Conservation (phyloP, 192 early-diverging fungal genomes). For the Entomortierella chlamydospora region DNA sequence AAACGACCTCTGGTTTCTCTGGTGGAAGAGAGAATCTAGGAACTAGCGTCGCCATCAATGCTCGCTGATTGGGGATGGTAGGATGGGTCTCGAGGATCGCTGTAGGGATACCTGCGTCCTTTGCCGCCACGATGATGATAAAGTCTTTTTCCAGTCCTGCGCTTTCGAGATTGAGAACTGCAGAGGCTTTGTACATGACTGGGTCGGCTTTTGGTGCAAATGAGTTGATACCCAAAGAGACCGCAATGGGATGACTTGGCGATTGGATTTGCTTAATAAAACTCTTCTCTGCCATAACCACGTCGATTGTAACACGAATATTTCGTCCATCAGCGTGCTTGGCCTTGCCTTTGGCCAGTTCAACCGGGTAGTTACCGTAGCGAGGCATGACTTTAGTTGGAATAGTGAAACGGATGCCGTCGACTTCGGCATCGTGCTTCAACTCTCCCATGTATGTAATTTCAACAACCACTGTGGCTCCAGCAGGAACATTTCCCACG, state of each 20-base stretch:
- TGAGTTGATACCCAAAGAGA: slow-evolving; percentile 27
- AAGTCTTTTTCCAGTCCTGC: slow-evolving; percentile 29
- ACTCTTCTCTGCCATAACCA: slow-evolving; percentile 30
- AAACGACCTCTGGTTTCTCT: slow-evolving; percentile 23
- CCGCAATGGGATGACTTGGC: slow-evolving; percentile 58
- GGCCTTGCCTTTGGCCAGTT: slow-evolving; percentile 6
- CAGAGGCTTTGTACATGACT: slow-evolving; percentile 23
- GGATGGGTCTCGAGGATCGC: slow-evolving; percentile 35
- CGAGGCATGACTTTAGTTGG: slow-evolving; percentile 54
- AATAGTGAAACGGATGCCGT: slow-evolving; percentile 59
- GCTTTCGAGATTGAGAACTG: slow-evolving; percentile 9
- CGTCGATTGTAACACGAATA: slow-evolving; percentile 19
- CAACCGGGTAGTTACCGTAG: slow-evolving; percentile 39
- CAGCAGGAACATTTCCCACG: slow-evolving; percentile 62
- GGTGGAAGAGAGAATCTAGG: slow-evolving; percentile 20
- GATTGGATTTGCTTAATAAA: slow-evolving; percentile 57
- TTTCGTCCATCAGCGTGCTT: background rate
- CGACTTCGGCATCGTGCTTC: slow-evolving; percentile 58
- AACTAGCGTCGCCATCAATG: slow-evolving; percentile 20
- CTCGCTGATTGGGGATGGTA: slow-evolving; percentile 21
- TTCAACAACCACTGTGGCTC: slow-evolving; percentile 41
- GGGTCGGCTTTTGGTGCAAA: slow-evolving; percentile 20
- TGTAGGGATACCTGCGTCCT: slow-evolving; percentile 17
- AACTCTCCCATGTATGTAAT: slow-evolving; percentile 64
- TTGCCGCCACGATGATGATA: slow-evolving; percentile 14